phyloP scores from a whole-genome alignment of 106 monocot species.

The Acorus calamus region DNA sequence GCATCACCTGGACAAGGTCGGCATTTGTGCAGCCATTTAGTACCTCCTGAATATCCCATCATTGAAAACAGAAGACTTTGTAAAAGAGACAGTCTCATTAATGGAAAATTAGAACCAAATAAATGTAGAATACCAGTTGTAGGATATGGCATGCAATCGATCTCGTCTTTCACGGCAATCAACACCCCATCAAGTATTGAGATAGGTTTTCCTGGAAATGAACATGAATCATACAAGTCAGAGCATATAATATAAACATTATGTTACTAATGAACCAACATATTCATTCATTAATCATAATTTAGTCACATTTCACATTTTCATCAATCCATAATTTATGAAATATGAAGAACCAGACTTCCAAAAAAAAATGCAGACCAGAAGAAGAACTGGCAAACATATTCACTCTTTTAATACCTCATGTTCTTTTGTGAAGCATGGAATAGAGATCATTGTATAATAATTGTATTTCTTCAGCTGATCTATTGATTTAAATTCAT shows the following conservation, averaged over 20 bases:
- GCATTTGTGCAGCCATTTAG: constrained; percentile 69
- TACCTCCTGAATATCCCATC: constrained; percentile 42
- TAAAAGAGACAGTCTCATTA: not conserved
- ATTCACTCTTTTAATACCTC: not conserved
- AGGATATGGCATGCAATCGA: constrained; percentile 83
- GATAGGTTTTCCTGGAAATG: constrained; percentile 45
- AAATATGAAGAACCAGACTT: no score
- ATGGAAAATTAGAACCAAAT: not conserved
- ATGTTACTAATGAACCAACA: no score
- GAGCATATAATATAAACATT: no score
- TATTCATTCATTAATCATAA: no score
- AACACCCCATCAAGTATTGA: constrained; percentile 74
- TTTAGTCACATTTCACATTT: no score
- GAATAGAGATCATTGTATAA: no score
- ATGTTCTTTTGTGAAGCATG: no score
- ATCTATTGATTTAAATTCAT: no score
- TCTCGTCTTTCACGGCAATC: constrained; percentile 85
- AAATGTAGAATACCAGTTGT: constrained; percentile 52
- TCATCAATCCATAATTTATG: no score
- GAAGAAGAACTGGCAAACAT: not conserved
- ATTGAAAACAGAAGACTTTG: not conserved
- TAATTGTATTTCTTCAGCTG: no score
- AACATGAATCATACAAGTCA: no score
- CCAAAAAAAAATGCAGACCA: not conserved
- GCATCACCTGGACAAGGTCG: constrained; percentile 63